phyloP scores from a whole-genome alignment of 805 yeast genomes.

The Sporopachydermia lactativora region DNA sequence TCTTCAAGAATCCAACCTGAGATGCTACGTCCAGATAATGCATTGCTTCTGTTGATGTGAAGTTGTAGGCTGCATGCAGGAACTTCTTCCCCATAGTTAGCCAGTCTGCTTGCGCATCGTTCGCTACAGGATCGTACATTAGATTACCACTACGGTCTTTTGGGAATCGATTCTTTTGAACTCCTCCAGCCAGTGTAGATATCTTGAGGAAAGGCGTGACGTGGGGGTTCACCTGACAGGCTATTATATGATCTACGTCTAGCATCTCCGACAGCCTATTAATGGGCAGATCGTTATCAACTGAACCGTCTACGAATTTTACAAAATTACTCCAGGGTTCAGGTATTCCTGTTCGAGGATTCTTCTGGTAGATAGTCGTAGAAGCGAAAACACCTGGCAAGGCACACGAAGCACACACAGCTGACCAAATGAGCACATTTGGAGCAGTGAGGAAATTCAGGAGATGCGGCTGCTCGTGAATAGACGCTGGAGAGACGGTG shows the following conservation, averaged over 20 bases:
- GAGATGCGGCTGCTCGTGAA: slow-evolving; percentile 81
- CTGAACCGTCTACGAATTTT: slow-evolving; percentile 91
- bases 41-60: slow-evolving; percentile 54
- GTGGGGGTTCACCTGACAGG: slow-evolving; percentile 95
- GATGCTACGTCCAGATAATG: slow-evolving; percentile 62
- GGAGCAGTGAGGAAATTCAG: slow-evolving; percentile 73
- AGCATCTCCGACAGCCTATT: slow-evolving; percentile 90
- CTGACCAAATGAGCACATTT: slow-evolving; percentile 72
- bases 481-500: slow-evolving; percentile 83
- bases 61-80: slow-evolving; percentile 29
- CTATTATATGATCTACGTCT: slow-evolving; percentile 93
- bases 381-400: slow-evolving; percentile 87
- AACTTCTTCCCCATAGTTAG: slow-evolving; percentile 12
- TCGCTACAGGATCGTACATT: not conserved
- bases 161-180: slow-evolving; percentile 33
- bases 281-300: slow-evolving; percentile 86
- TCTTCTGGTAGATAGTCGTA: slow-evolving; percentile 72
- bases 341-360: slow-evolving; percentile 52
- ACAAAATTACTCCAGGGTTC: slow-evolving; percentile 76
- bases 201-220: slow-evolving; percentile 74
- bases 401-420: slow-evolving; percentile 88
- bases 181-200: slow-evolving; percentile 55
- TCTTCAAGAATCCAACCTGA: slow-evolving; percentile 67
- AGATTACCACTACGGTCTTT: not conserved
- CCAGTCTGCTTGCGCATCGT: not conserved